Evolutionary conservation across 176 grass and related monocot genomes (phyloP).

Genomic region (Tillandsia fasciculata): DNA sequence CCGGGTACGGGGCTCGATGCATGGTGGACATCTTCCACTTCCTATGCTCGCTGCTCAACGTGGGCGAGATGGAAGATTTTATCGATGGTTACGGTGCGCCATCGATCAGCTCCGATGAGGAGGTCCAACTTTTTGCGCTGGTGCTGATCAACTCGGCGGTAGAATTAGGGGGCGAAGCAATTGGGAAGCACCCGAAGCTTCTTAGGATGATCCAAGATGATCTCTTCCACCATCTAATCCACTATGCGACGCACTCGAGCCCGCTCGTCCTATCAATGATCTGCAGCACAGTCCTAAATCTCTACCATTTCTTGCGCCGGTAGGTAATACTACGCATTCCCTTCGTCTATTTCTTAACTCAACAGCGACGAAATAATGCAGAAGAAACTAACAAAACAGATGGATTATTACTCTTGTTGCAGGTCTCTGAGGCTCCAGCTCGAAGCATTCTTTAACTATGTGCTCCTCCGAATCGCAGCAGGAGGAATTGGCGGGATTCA

Average conservation of each 20-base stretch:
- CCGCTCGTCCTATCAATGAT: constrained; percentile 94
- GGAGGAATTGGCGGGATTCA: constrained; percentile 37
- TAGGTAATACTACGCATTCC: constrained; percentile 8
- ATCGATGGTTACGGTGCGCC: constrained; percentile 36
- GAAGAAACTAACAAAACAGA: neutral
- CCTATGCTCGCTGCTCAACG: constrained; percentile 69
- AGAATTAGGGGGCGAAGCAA: constrained; percentile 72
- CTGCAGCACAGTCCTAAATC: constrained; percentile 79
- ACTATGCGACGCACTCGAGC: constrained; percentile 40
- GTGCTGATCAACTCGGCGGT: constrained; percentile 79
- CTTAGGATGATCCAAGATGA: constrained; percentile 75
- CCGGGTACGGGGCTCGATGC: constrained; percentile 64
- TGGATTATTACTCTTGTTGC: neutral
- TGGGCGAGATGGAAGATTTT: constrained; percentile 34
- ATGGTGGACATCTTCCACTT: constrained; percentile 85
- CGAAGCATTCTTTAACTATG: constrained; percentile 77
- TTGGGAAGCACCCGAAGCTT: constrained; percentile 63
- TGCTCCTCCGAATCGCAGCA: constrained; percentile 44
- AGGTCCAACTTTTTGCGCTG: constrained; percentile 77
- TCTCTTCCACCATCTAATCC: constrained; percentile 75
- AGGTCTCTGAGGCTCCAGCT: constrained; percentile 81
- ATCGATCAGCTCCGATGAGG: constrained; percentile 59
- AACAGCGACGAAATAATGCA: neutral
- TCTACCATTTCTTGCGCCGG: constrained; percentile 81
- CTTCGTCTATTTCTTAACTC: neutral